Percentiles rank a stretch among this genome's conserved stretches.
Evolutionary conservation across 805 yeast genomes (phyloP).

Genomic region (Yamadazyma laniorum): DNA sequence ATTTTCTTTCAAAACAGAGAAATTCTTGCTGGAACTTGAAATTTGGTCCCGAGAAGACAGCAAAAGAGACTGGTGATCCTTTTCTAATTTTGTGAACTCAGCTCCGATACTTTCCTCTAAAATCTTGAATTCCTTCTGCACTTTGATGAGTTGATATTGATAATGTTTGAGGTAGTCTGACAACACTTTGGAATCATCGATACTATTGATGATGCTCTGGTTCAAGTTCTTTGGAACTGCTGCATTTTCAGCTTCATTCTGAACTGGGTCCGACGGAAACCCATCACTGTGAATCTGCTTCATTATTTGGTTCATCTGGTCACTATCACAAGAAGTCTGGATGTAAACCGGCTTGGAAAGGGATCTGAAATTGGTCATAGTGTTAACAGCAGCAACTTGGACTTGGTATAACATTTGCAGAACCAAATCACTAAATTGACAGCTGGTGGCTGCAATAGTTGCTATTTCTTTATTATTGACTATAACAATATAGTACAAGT

Average conservation of each 20-base stretch:
- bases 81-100: slow-evolving; percentile 29
- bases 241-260: not conserved
- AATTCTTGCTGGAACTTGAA: not conserved
- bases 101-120: slow-evolving; percentile 20
- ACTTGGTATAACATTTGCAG: slow-evolving; percentile 31
- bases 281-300: not conserved
- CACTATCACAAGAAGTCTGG: slow-evolving; percentile 20
- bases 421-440: slow-evolving; percentile 30
- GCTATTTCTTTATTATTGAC: slow-evolving; percentile 38
- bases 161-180: slow-evolving; percentile 23
- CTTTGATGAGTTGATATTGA: slow-evolving; percentile 23
- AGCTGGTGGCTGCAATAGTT: slow-evolving; percentile 32
- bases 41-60: slow-evolving; percentile 27
- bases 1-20: slow-evolving; percentile 12
- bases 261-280: not conserved
- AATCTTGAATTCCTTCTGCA: slow-evolving; percentile 28
- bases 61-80: slow-evolving; percentile 30
- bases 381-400: slow-evolving; percentile 37
- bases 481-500: slow-evolving; percentile 30
- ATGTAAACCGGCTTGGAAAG: slow-evolving; percentile 33
- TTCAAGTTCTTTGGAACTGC: slow-evolving; percentile 3
- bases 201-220: slow-evolving; percentile 14
- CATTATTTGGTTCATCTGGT: not conserved
- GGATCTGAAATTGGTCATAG: slow-evolving; percentile 32
- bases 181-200: slow-evolving; percentile 19